Conservation (phyloP, 371 early-diverging fungal species). For the Rhizopus arrhizus region DNA sequence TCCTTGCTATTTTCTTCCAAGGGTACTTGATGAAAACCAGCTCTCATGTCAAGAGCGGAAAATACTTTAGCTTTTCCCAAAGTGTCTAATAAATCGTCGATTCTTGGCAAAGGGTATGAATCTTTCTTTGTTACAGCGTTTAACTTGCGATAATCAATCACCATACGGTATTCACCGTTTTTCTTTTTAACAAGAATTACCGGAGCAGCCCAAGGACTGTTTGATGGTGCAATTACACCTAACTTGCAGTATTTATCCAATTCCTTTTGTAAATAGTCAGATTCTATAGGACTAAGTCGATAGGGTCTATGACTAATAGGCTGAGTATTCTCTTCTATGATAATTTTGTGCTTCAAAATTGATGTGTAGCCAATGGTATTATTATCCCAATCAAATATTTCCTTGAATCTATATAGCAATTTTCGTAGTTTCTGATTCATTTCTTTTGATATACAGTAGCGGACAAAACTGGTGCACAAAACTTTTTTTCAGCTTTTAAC, state of each 20-base stretch:
- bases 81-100: conserved; percentile 34
- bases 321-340: too few species aligned
- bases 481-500: too few species aligned
- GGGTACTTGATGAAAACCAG: conserved; percentile 10
- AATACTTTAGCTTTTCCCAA: conserved; percentile 33
- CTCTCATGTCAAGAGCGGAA: conserved; percentile 10
- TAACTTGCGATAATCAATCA: conserved; percentile 46
- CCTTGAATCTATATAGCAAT: too few species aligned
- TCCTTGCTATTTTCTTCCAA: not conserved
- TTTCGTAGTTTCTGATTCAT: too few species aligned
- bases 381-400: conserved; percentile 12
- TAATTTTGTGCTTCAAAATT: too few species aligned
- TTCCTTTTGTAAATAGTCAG: conserved; percentile 15
- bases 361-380: conserved; percentile 1
- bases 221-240: conserved; percentile 22
- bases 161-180: conserved; percentile 33
- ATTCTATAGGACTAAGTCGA: conserved; percentile 8
- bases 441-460: too few species aligned
- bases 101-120: conserved; percentile 36
- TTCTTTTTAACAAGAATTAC: conserved; percentile 50
- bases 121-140: conserved; percentile 35
- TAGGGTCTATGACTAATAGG: conserved; percentile 18
- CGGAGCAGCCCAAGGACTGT: conserved; percentile 33
- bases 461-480: too few species aligned
- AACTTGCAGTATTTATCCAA: conserved; percentile 14